phyloP scores from a whole-genome alignment of 306 rosid genomes.

The Cotoneaster glaucophyllus region DNA sequence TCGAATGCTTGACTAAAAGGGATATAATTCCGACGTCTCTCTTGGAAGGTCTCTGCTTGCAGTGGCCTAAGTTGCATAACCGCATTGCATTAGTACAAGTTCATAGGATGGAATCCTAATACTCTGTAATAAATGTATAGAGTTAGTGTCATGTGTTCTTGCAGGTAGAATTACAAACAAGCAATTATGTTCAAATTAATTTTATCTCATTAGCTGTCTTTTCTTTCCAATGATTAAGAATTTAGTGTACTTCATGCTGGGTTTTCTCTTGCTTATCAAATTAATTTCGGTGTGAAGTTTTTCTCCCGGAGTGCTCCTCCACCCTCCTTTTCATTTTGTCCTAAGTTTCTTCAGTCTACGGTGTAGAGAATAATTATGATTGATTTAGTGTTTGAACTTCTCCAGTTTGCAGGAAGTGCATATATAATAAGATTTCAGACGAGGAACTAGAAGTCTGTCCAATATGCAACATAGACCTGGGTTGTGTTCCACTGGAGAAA shows the following conservation, averaged over 20 bases:
- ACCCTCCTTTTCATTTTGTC: background rate
- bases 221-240: background rate
- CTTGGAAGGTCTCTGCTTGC: constrained; percentile 2
- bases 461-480: constrained; percentile 56
- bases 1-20: constrained; percentile 23
- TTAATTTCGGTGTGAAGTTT: background rate
- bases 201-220: background rate
- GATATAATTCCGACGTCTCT: background rate
- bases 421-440: constrained; percentile 46
- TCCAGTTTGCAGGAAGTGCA: constrained; percentile 93
- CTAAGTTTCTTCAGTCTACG: background rate
- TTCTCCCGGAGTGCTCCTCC: background rate
- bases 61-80: background rate
- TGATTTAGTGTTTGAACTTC: constrained; percentile 7
- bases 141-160: background rate
- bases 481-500: constrained; percentile 53
- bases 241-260: constrained; percentile 1
- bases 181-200: background rate
- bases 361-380: constrained; percentile 8
- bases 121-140: background rate
- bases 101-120: background rate
- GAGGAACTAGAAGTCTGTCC: constrained; percentile 69
- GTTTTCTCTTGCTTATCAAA: background rate
- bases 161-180: background rate
- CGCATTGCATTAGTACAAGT: background rate